Base-by-base conservation (phyloP, 306 rosid species). In the Rosa multiflora region DNA sequence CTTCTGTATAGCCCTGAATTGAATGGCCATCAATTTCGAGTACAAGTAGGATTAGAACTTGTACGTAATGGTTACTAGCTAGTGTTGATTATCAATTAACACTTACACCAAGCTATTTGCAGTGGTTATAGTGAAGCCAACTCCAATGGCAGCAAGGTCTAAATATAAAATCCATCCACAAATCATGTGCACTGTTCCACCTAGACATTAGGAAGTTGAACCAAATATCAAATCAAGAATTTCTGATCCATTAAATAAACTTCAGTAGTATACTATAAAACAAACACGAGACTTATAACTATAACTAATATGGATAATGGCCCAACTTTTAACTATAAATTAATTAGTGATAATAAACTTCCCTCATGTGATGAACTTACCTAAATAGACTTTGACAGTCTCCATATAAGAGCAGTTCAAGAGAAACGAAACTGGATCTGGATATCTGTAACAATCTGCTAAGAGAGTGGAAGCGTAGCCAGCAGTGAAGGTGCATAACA, bases 1-100 rank as follows among this genome's bases (percentile, higher is more conserved):
- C 84, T 82, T 88, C 51, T 73, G 86, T 61, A 90, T 87, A 59
- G 92, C 81, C 82, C 92, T 88, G 83, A 35, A 5, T 14, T 44
- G 23, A 56, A 78, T 15, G 37, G 23, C 10, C 47, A 53, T 35
- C 29, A 37, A 32, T 32, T 5, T 18, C 29, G 20, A 69, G 5
- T 35, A 37, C 5, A n/a, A 49, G 1, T 35, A 26, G 4, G n/a
- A 14, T 21, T 32, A 32, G 35, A 32, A 32, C 35, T 32, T 23
- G 7, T 1, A 56, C n/a, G n/a, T n/a, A n/a, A 55, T 58, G 32
- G 64, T 21, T 4, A 7, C 63, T 21, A 56, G 26, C 20, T 14
- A 51, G 56, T 18, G 21, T 18, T 53, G 59, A 53, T 53, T 8
- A 8, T 56, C 63, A 56, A 6, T 17, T 40, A 39, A 3, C 3